Conservation (phyloP, 164 flowering plant species). For the Cinnamomum chago region DNA sequence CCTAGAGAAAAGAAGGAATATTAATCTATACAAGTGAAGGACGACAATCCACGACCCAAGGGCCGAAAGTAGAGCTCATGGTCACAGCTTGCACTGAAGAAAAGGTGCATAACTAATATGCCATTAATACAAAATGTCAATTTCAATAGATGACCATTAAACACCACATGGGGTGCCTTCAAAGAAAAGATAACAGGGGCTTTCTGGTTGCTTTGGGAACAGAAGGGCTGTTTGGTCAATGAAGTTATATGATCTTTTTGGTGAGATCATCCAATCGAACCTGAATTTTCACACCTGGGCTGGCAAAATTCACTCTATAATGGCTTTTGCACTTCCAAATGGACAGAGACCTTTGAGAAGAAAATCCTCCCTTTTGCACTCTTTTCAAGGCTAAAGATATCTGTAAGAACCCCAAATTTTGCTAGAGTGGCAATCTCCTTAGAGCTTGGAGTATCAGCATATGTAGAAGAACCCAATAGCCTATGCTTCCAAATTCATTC, state of each 20-base stretch:
- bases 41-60: background rate
- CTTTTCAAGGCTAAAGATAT: background rate
- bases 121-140: background rate
- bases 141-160: background rate
- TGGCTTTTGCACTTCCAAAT: background rate
- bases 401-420: background rate
- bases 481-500: slow-evolving; percentile 42
- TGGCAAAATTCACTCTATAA: background rate
- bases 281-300: background rate
- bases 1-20: background rate
- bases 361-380: background rate
- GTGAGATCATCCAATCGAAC: background rate
- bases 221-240: background rate
- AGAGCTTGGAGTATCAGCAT: slow-evolving; percentile 48
- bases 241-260: background rate
- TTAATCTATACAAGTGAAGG: background rate
- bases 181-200: background rate
- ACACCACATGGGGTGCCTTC: background rate
- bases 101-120: background rate
- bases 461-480: slow-evolving; percentile 45
- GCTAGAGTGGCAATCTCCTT: background rate
- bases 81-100: background rate
- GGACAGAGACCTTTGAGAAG: background rate
- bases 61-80: background rate
- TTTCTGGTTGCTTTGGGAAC: background rate